These are phyloP conservation scores for Carpinus viminea DNA, from an alignment of 306 rosid species.

Conservation along the genomic window DNA sequence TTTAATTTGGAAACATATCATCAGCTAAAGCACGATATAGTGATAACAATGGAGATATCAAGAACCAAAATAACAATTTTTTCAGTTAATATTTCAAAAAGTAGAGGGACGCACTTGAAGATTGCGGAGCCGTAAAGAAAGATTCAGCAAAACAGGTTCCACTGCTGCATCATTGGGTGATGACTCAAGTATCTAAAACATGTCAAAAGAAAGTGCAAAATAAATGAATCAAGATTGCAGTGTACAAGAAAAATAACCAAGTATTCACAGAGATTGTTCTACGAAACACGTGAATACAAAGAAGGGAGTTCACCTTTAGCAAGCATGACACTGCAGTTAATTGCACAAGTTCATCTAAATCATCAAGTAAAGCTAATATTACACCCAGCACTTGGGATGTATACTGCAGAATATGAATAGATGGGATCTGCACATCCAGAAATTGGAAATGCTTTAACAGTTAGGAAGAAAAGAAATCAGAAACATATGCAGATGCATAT, in stretches of 20 bases:
- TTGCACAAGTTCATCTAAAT: conserved; percentile 86
- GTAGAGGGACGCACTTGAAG: conserved; percentile 64
- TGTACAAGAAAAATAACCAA: background rate
- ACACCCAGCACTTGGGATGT: conserved; percentile 87
- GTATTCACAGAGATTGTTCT: background rate
- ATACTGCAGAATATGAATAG: conserved; percentile 65
- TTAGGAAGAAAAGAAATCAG: background rate
- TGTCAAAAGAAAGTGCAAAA: conserved; percentile 30
- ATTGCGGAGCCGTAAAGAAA: conserved; percentile 81
- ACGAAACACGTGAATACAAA: background rate
- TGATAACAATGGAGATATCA: conserved; percentile 6
- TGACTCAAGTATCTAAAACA: conserved; percentile 70
- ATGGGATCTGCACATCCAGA: conserved; percentile 68
- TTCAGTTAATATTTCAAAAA: background rate
- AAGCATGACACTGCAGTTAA: conserved; percentile 90
- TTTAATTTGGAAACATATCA: conserved; percentile 2
- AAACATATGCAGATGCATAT: background rate
- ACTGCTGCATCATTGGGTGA: conserved; percentile 87
- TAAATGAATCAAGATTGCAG: conserved; percentile 22
- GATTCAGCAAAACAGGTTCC: conserved; percentile 82
- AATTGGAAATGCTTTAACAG: conserved; percentile 15
- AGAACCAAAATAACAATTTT: background rate
- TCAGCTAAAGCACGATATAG: conserved; percentile 1
- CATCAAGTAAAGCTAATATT: conserved; percentile 87
- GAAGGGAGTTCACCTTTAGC: conserved; percentile 60